phyloP scores from a whole-genome alignment of 1,284 basidiomycete genomes.

The Laetiporus sulphureus region DNA sequence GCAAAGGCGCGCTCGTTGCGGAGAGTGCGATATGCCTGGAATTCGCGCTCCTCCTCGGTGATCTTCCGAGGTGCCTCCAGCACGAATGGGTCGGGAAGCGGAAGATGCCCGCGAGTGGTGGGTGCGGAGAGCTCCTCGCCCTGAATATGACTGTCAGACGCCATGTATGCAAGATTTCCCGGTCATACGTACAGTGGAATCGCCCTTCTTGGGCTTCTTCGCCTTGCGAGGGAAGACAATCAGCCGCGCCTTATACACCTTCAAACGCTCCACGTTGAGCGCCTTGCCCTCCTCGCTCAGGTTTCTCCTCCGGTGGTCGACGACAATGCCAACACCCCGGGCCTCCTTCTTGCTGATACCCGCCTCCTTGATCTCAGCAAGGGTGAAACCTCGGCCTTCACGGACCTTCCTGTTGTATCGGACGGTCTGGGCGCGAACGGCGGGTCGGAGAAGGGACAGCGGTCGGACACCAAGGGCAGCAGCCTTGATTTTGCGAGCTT shows the following conservation, averaged over 20 bases:
- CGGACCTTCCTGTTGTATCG: slow-evolving; percentile 99
- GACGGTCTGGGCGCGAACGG: slow-evolving; percentile 94
- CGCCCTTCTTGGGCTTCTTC: slow-evolving; percentile 93
- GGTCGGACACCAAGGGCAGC: slow-evolving; percentile 91
- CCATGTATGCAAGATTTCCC: background rate
- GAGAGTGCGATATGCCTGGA: slow-evolving; percentile 86
- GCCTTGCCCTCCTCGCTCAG: slow-evolving; percentile 96
- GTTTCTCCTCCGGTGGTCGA: slow-evolving; percentile 97
- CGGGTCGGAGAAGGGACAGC: slow-evolving; percentile 88
- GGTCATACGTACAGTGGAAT: slow-evolving; percentile 67
- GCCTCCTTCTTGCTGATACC: slow-evolving; percentile 96
- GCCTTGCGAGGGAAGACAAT: slow-evolving; percentile 96
- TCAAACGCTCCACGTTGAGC: slow-evolving; percentile 92
- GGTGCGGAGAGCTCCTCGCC: slow-evolving; percentile 80
- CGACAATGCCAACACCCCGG: slow-evolving; percentile 87
- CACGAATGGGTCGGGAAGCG: slow-evolving; percentile 63
- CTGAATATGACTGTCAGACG: slow-evolving; percentile 31
- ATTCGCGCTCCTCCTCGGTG: slow-evolving; percentile 86
- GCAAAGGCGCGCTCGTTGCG: slow-evolving; percentile 82
- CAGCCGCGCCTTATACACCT: slow-evolving; percentile 85
- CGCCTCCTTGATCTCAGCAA: slow-evolving; percentile 91
- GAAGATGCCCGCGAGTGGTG: slow-evolving; percentile 68
- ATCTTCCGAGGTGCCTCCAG: slow-evolving; percentile 92
- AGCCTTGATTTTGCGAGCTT: slow-evolving; percentile 90
- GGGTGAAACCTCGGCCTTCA: slow-evolving; percentile 95